Percentiles rank a stretch among this genome's conserved stretches.
These are phyloP conservation scores for Aspergillus puulaauensis DNA, from an alignment of 2,329 filamentous ascomycete genomes.

Conservation along the genomic window DNA sequence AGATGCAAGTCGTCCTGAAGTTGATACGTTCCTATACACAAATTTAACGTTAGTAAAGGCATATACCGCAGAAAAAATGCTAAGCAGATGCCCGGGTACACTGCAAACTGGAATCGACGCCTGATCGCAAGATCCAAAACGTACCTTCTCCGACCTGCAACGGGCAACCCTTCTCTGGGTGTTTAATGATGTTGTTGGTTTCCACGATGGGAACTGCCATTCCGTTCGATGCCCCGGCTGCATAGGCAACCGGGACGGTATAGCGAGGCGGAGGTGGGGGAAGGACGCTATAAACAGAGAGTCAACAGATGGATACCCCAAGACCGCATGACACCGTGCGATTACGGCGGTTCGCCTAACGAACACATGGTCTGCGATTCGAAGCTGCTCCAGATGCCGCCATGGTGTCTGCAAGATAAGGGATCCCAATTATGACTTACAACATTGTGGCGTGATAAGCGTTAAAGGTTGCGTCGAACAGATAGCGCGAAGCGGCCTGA, in stretches of 20 bases:
- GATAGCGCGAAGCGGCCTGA: background rate
- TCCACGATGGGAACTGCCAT: constrained; percentile 77
- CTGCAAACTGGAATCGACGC: background rate
- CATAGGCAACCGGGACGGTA: constrained; percentile 70
- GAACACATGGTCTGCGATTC: background rate
- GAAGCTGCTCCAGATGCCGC: background rate
- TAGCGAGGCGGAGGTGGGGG: constrained; percentile 83
- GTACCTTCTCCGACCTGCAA: constrained; percentile 90
- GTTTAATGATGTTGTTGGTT: constrained; percentile 85
- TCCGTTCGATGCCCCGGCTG: constrained; percentile 68
- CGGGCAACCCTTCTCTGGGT: constrained; percentile 81
- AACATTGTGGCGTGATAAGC: constrained; percentile 10
- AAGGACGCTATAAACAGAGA: constrained; percentile 61
- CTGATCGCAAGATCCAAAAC: constrained; percentile 8
- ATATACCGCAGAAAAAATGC: background rate
- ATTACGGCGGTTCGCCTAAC: background rate
- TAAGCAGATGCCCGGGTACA: background rate
- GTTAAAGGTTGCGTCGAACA: background rate
- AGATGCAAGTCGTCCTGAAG: constrained; percentile 89
- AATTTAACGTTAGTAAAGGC: constrained; percentile 22
- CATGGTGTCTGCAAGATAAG: background rate
- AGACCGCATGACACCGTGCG: background rate
- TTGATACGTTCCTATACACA: constrained; percentile 73
- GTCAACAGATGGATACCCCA: constrained; percentile 4
- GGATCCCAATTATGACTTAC: constrained; percentile 3